Evolutionary conservation across 768 basidiomycete genomes (phyloP), one percentile per base, ranked within the genome.

Genomic region (Cystoderma amianthinum): DNA sequence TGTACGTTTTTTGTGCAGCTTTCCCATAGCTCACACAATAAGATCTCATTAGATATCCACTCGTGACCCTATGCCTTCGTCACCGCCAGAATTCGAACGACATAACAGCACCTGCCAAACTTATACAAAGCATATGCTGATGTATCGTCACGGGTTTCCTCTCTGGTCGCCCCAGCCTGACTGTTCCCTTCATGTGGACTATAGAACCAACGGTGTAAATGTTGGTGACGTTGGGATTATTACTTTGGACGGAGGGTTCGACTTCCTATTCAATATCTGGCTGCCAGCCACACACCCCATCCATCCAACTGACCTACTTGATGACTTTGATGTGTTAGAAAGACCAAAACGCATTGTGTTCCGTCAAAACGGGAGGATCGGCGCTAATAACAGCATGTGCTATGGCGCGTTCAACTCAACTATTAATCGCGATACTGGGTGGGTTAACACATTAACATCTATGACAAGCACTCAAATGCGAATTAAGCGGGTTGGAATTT

Each of bases 151-250:
- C 32, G 44, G 44, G 2, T 44, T 28, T 25, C 44, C 44, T 2
- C 19, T 44, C n/a, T 41, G 39, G 40, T 17, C 32, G n/a, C 44
- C 44, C 5, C 39, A 44, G 18, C 44, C 44, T 10, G 19, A 42
- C 19, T 12, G 17, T 20, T 10, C 17, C 13, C 36, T 32, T 16
- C 25, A 24, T 5, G 32, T 41, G 5, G 39, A 41, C 19, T 42
- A 44, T 34, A 39, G 39, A 19, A 19, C 12, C 13, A 21, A 41
- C 13, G 44, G 44, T 11, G 32, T 41, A 11, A 19, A 16, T 18
- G 46, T 51, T 11, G 50, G 48, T 5, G 50, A 51, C 32, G 48
- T 51, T 9, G 50, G 50, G 9, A 30, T 39, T 16, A 23, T 51
- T 19, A 46, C 41, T 10, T 30, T 39, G 12, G 48, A 51, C 32